phyloP scores from a whole-genome alignment of 2,329 filamentous ascomycete species.

The Aspergillus arachidicola region DNA sequence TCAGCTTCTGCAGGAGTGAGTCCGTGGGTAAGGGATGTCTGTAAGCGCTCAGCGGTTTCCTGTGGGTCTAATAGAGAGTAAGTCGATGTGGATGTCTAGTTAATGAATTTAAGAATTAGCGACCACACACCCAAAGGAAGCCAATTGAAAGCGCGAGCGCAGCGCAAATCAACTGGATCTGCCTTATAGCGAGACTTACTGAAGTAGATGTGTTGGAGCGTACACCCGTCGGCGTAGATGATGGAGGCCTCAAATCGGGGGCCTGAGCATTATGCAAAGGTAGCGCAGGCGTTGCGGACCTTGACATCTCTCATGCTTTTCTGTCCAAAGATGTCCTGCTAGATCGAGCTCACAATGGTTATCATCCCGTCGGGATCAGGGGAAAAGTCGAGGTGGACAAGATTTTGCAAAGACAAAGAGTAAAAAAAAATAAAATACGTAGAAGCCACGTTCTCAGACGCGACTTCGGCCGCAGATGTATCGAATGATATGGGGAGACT shows the following conservation, averaged over 20 bases:
- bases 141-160: background rate
- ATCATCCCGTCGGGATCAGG: conserved; percentile 29
- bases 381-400: conserved; percentile 1
- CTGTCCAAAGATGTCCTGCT: conserved; percentile 20
- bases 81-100: conserved; percentile 47
- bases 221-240: conserved; percentile 31
- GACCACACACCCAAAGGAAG: background rate
- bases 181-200: conserved; percentile 29
- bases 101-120: conserved; percentile 9
- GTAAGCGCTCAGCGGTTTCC: conserved; percentile 75
- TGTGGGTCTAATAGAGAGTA: conserved; percentile 71
- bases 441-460: conserved; percentile 31
- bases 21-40: conserved; percentile 81
- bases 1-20: conserved; percentile 80
- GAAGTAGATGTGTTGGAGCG: conserved; percentile 34
- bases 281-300: conserved; percentile 60
- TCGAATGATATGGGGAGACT: conserved; percentile 12
- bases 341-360: conserved; percentile 22
- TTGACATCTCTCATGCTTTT: conserved; percentile 62
- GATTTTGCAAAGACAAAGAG: background rate
- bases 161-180: background rate
- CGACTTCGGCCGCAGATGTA: conserved; percentile 32
- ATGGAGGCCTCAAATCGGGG: conserved; percentile 32
- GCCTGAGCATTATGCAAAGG: conserved; percentile 58
- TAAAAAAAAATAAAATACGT: background rate